Percentiles rank a stretch among this genome's conserved stretches.
Conservation (phyloP, 192 early-diverging fungal species). For the Linnemannia zychae region DNA sequence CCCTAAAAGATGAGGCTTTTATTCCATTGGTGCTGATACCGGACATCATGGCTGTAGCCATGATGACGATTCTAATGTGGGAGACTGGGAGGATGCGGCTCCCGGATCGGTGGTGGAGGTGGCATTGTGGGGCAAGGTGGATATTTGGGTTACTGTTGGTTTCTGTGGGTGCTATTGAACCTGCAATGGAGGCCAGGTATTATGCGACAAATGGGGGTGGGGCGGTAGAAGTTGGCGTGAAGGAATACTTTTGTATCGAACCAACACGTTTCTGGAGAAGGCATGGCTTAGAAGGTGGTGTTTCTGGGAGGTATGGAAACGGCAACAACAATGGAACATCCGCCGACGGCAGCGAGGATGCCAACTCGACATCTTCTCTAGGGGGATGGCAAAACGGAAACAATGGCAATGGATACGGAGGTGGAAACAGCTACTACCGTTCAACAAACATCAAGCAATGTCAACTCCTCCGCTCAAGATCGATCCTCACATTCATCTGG, state of each 20-base stretch:
- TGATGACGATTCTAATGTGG: slow-evolving; percentile 18
- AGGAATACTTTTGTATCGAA: neutral
- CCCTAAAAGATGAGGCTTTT: neutral
- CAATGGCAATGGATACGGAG: neutral
- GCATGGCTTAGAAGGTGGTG: neutral
- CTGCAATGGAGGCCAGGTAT: neutral
- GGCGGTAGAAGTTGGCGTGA: neutral
- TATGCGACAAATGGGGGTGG: neutral
- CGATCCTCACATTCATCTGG: slow-evolving; percentile 9
- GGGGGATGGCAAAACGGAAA: neutral
- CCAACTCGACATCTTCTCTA: neutral
- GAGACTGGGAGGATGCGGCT: neutral
- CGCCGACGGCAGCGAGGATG: neutral
- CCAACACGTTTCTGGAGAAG: neutral
- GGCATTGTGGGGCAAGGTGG: neutral
- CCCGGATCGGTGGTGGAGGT: neutral
- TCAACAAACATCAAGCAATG: neutral
- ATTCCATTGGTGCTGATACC: neutral
- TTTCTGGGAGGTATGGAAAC: neutral
- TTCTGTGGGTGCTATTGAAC: neutral
- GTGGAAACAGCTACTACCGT: neutral
- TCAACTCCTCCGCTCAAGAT: neutral
- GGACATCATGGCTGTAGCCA: slow-evolving; percentile 1
- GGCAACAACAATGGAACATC: neutral
- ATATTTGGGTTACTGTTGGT: neutral